Evolutionary conservation across 2,329 filamentous ascomycete species (phyloP).

Genomic region (Aspergillus ochraceus): DNA sequence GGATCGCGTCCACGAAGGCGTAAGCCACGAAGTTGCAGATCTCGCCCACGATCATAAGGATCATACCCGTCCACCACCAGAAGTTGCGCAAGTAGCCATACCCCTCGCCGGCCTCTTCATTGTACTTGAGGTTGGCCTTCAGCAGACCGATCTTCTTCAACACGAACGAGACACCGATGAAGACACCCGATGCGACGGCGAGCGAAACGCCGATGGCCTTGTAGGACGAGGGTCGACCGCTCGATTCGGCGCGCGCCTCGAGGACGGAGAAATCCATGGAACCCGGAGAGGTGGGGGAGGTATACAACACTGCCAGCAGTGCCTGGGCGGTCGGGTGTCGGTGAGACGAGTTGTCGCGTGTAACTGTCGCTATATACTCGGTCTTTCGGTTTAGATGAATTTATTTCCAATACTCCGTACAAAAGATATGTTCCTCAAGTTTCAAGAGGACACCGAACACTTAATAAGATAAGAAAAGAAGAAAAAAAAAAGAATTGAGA

Average conservation of each 20-base stretch:
- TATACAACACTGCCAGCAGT: constrained; percentile 6
- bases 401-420: background rate
- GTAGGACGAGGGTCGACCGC: constrained; percentile 59
- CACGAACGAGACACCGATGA: constrained; percentile 94
- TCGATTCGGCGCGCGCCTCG: constrained; percentile 44
- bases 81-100: constrained; percentile 95
- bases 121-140: constrained; percentile 92
- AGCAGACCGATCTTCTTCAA: constrained; percentile 91
- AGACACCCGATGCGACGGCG: constrained; percentile 81
- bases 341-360: background rate
- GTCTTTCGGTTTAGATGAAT: background rate
- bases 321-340: background rate
- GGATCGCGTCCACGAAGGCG: constrained; percentile 91
- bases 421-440: background rate
- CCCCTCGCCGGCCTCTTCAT: constrained; percentile 91
- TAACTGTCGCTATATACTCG: background rate
- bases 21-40: constrained; percentile 98
- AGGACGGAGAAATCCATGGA: constrained; percentile 29
- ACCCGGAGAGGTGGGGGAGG: background rate
- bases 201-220: constrained; percentile 85
- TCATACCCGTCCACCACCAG: constrained; percentile 97
- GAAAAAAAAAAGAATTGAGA: background rate
- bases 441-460: background rate
- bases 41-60: constrained; percentile 92
- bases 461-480: background rate